Evolutionary conservation across 2,329 filamentous ascomycete species (phyloP).

Genomic region (Monilinia vaccinii-corymbosi): DNA sequence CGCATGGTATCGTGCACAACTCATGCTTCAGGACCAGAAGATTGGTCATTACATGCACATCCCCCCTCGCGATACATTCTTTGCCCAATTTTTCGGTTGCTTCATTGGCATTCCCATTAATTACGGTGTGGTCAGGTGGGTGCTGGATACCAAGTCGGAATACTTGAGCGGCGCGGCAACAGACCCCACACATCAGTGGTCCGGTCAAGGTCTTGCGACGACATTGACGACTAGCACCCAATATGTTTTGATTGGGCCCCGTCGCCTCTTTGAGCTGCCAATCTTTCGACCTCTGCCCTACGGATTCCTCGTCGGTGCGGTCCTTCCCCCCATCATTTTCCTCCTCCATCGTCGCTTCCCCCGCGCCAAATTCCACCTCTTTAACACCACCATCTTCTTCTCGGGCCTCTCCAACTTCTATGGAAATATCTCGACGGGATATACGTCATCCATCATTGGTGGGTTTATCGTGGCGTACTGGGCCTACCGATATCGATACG

Average conservation of each 20-base stretch:
- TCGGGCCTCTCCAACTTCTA: conserved; percentile 46
- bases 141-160: conserved; percentile 46
- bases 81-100: conserved; percentile 51
- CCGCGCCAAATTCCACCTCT: conserved; percentile 41
- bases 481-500: conserved; percentile 45
- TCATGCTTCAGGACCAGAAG: conserved; percentile 53
- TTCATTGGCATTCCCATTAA: conserved; percentile 51
- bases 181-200: conserved; percentile 53
- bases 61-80: conserved; percentile 49
- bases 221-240: conserved; percentile 48
- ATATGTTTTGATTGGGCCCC: conserved; percentile 48
- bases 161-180: conserved; percentile 40
- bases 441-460: conserved; percentile 47
- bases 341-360: conserved; percentile 45
- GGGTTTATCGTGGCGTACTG: conserved; percentile 52
- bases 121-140: conserved; percentile 52
- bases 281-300: conserved; percentile 42
- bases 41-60: conserved; percentile 58
- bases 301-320: conserved; percentile 43
- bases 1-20: conserved; percentile 50
- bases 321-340: conserved; percentile 39
- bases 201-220: conserved; percentile 42
- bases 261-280: conserved; percentile 38
- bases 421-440: conserved; percentile 52
- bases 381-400: conserved; percentile 56